A percentile compares a stretch with the other conserved stretches of the same genome.
Evolutionary conservation across 2,329 filamentous ascomycete genomes (phyloP).

Genomic region (Xylaria sp.): DNA sequence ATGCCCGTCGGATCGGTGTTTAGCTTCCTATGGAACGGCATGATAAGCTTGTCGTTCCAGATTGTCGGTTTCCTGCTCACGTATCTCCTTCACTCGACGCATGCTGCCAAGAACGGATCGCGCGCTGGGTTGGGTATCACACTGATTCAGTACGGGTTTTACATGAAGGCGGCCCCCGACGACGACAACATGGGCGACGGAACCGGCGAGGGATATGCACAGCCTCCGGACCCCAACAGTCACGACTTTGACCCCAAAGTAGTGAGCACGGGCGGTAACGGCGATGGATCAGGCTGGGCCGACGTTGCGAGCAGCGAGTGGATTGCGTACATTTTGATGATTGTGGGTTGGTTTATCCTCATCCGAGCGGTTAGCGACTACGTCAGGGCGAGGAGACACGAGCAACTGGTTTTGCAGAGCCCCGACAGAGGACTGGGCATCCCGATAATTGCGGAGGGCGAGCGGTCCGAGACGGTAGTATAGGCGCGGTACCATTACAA

Average conservation of each 20-base stretch:
- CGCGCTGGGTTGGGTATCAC: slow-evolving; percentile 91
- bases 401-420: slow-evolving; percentile 87
- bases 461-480: slow-evolving; percentile 71
- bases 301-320: slow-evolving; percentile 73
- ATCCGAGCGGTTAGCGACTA: slow-evolving; percentile 93
- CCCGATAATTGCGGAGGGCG: slow-evolving; percentile 80
- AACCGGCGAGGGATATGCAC: slow-evolving; percentile 54
- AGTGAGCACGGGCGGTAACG: slow-evolving; percentile 41
- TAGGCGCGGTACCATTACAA: slow-evolving; percentile 34
- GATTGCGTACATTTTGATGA: slow-evolving; percentile 90
- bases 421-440: slow-evolving; percentile 82
- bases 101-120: slow-evolving; percentile 96
- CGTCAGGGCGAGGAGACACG: slow-evolving; percentile 78
- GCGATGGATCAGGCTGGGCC: slow-evolving; percentile 40
- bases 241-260: slow-evolving; percentile 78
- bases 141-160: slow-evolving; percentile 93
- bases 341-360: slow-evolving; percentile 95
- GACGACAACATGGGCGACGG: slow-evolving; percentile 41
- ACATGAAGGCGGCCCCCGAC: slow-evolving; percentile 67
- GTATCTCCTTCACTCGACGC: slow-evolving; percentile 94
- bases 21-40: slow-evolving; percentile 84
- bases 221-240: slow-evolving; percentile 80
- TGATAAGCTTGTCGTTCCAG: slow-evolving; percentile 97
- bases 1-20: slow-evolving; percentile 87
- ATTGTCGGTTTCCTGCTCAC: slow-evolving; percentile 96